Base-by-base conservation (phyloP, 352 stramenopile species). In the Globisporangium nodosum region DNA sequence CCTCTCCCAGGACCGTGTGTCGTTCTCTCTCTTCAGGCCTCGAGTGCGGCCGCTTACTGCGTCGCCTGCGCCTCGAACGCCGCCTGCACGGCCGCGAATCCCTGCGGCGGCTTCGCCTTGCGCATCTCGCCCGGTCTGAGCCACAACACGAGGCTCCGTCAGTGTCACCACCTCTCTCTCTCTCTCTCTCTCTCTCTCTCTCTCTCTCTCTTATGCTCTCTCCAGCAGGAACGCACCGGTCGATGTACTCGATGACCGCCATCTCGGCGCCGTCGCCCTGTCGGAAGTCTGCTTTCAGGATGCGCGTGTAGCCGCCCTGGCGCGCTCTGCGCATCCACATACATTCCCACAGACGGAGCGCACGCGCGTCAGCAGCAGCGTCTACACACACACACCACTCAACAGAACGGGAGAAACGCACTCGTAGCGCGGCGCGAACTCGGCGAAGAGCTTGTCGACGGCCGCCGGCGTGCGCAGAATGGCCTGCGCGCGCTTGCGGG, bases 191-290 rank as follows among this genome's bases (percentile, higher is more conserved):
- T 37, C 33, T 37, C 33, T n/a, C 37, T 18, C 37, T 18, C 11
- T 4, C 37, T 18, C 37, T 18, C 4, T 11, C 6, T 37, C 3
- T 12, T 12, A 11, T 37, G 33, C 33, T 12, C 9, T 37, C 33
- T 37, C 33, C 33, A 6, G 9, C 9, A 54, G 3, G 8, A 56
- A 48, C 5, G 47, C 68, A 94, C 86, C 88, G 84, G 67, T 99
- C 96, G 21, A 99, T 90, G 80, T 98, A 99, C 85, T 99, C 96
- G 74, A 99, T 98, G 21, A 98, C 69, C 15, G 94, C 93, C 96
- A 99, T 99, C 55, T 98, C 91, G 56, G 96, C 96, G 57, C 96
- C 96, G 68, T 99, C 96, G 53, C 96, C 95, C 58, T 78, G 79
- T 52, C 96, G 87, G 51, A 92, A 94, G 59, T 96, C 87, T 33